Base-by-base conservation (phyloP, 225 moss, liverwort and hornwort species). In the Marchantia paleacea region DNA sequence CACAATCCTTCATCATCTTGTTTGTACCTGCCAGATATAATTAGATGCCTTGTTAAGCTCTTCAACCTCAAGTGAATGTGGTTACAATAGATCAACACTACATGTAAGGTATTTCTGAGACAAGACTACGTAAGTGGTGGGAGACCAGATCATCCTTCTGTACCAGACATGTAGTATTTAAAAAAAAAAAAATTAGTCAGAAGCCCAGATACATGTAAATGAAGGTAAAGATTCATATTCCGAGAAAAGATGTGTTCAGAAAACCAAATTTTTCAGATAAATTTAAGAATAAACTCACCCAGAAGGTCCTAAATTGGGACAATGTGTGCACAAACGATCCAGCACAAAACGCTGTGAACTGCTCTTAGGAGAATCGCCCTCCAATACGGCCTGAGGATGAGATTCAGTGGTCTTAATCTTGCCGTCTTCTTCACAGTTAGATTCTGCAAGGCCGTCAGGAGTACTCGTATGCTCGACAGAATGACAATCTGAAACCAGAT, bases 321-420 rank as follows among this genome's bases (percentile, higher is more conserved):
- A 97, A 83, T 97, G 90, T 7, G 94, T 93, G 69, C 94, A 97
- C 73, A 94, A 81, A 77, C 74, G 84, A 88, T 97, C 97, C n/a
- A 89, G 81, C 58, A 83, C 79, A 71, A 95, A 95, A 69, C 79
- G 79, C 12, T 78, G 28, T 48, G 65, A 82, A 20, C 16, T 82
- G 75, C 78, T 53, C 76, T 83, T 73, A 1, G 80, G 79, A 64
- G 70, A 63, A 8, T 62, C 75, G 50, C 6, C 25, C 51, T 69
- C 55, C 22, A 14, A 6, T 55, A 15, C 29, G 13, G 30, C 30
- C 39, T 55, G 0, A 55, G 7, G 1, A 18, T 79, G 5, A 54
- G 58, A n/a, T 22, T n/a, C 20, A 52, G n/a, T 58, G 19, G 54
- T n/a, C 4, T 14, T 13, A 65, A 52, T 68, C 61, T 80, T 50